These are phyloP conservation scores for Heteromeles arbutifolia DNA, from an alignment of 306 rosid genomes.

Conservation along the genomic window DNA sequence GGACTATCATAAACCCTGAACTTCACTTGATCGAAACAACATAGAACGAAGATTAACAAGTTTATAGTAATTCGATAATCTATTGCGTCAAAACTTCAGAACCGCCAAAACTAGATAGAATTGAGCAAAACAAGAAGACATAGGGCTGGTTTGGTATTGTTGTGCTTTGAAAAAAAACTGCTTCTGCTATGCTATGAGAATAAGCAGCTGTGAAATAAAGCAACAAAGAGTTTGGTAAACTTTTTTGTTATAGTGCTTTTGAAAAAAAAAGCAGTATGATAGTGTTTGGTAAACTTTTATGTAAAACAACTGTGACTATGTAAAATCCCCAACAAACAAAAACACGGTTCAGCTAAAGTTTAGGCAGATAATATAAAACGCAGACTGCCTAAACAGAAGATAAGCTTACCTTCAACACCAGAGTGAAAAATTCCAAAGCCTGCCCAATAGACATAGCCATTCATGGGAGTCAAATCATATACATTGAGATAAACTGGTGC, in stretches of 20 bases:
- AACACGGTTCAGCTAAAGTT: background rate
- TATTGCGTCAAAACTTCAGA: background rate
- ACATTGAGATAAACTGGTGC: constrained; percentile 89
- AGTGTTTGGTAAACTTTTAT: too few relatives aligned
- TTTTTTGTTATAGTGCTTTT: too few relatives aligned
- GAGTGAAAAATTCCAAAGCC: constrained; percentile 97
- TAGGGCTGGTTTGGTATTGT: too few relatives aligned
- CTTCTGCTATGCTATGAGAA: too few relatives aligned
- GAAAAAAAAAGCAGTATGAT: too few relatives aligned
- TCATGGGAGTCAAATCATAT: constrained; percentile 89
- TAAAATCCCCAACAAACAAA: background rate
- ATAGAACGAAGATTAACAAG: background rate
- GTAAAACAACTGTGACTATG: too few relatives aligned
- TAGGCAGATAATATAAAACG: background rate
- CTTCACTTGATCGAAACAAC: background rate
- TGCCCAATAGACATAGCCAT: constrained; percentile 92
- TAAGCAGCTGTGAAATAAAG: too few relatives aligned
- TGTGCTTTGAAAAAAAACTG: too few relatives aligned
- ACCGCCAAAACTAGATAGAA: background rate
- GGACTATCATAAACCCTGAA: constrained; percentile 18
- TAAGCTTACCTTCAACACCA: constrained; percentile 78
- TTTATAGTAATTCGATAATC: background rate
- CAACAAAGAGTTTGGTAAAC: too few relatives aligned
- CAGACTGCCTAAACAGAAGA: constrained; percentile 6
- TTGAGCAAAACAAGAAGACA: background rate